Percentiles rank a stretch among this genome's conserved stretches.
phyloP scores from a whole-genome alignment of 345 rosid species.

The rapeseed (Brassica napus) region Da-Ae NC_063452.1:24565001-24565500 shows the following conservation, averaged over 20 bases:
- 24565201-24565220: neutral
- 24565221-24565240: neutral
- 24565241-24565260: constrained; percentile 10
- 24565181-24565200: neutral
- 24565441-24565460: neutral
- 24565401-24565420: neutral
- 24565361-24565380: neutral
- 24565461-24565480: neutral
- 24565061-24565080: neutral
- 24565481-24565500: constrained; percentile 1
- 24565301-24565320: constrained; percentile 3
- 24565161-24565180: constrained; percentile 20
- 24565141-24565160: constrained; percentile 3
- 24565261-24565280: constrained; percentile 21
- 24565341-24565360: neutral
- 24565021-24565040: neutral
- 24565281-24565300: neutral
- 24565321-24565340: constrained; percentile 27
- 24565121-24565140: constrained; percentile 13
- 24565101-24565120: neutral
- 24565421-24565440: constrained; percentile 15
- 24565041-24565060: neutral
- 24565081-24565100: constrained; percentile 11
- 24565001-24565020: neutral
- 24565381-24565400: constrained; percentile 15